These are phyloP conservation scores for Ogataea naganishii DNA, from an alignment of 805 yeast genomes.

Conservation along the genomic window DNA sequence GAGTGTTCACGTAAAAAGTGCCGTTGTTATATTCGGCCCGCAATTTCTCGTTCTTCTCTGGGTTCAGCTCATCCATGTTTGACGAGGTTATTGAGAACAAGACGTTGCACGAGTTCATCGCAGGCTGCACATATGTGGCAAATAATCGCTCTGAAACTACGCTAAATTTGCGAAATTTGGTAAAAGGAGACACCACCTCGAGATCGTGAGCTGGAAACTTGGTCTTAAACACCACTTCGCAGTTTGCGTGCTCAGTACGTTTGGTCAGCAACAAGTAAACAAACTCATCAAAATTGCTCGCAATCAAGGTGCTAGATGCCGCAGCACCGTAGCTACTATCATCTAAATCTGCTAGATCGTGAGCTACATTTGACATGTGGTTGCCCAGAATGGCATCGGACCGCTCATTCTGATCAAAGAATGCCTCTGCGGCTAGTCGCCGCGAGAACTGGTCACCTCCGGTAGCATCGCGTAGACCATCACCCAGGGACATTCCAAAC, in stretches of 20 bases:
- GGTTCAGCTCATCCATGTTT: conserved; percentile 2
- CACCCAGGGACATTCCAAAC: too few relatives aligned
- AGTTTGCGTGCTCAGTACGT: background rate
- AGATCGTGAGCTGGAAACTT: background rate
- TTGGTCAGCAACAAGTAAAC: background rate
- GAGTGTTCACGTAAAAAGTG: conserved; percentile 1
- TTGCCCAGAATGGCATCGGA: too few relatives aligned
- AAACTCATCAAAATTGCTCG: conserved; percentile 1
- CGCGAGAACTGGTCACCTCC: too few relatives aligned
- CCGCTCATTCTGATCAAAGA: too few relatives aligned
- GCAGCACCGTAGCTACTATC: conserved; percentile 1
- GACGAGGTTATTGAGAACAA: conserved; percentile 1
- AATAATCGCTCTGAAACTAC: conserved; percentile 1
- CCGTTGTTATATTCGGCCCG: background rate
- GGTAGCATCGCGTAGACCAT: too few relatives aligned
- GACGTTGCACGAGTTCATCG: conserved; percentile 1
- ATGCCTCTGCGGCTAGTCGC: too few relatives aligned
- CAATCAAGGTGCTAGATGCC: background rate
- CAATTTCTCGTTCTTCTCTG: background rate
- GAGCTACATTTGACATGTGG: too few relatives aligned
- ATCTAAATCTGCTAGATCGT: too few relatives aligned
- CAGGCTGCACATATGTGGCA: background rate
- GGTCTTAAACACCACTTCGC: conserved; percentile 1
- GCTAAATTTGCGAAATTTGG: conserved; percentile 1
- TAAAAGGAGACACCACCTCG: background rate